Evolutionary conservation across 129 eudicot genomes (phyloP), one percentile per base, ranked within the genome.

Genomic region (Artemisia annua): DNA sequence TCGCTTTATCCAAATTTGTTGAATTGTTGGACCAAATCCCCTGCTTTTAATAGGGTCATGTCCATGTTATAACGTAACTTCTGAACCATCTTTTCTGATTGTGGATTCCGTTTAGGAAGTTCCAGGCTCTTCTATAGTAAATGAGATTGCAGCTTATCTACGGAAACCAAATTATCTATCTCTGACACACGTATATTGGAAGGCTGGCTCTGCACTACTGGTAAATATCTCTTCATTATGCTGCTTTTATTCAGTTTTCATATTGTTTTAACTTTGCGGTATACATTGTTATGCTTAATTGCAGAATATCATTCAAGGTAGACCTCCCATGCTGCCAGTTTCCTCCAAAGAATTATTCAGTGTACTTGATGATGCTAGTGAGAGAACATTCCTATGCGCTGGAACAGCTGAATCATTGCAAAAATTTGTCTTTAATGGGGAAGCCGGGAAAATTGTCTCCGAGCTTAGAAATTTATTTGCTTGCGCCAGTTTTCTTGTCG

Each of bases 381-480:
- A 91, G 87, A 77, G 80, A 48, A 91, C 97, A 51, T 91, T 91
- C 62, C 76, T 91, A 63, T 81, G 96, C 83, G 97, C 94, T 51
- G 97, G 97, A 51, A 78, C 94, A 24, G 95, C 96, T 55, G 96
- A 85, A 54, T 83, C 96, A 26, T 54, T 95, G 83, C 87, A 77
- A 63, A 95, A 83, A 75, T 91, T 75, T 71, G 88, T 95, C 15
- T 85, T 95, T 72, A 91, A 88, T 49, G 92, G 96, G 58, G 96
- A 83, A 68, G 86, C 94, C 58, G 89, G 73, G 59, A 88, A 90
- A 77, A 77, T 85, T 62, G 85, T 86, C 24, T 88, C 82, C 17
- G 96, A 95, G 77, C 68, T 81, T 69, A 95, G 75, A 74, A 95
- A 95, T 73, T 74, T 95, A 58, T 79, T 95, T 69, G 97, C 99